Percentiles rank a stretch among this genome's conserved stretches.
Evolutionary conservation across 2,329 filamentous ascomycete genomes (phyloP).

Genomic region (Mariannaea elegans): DNA sequence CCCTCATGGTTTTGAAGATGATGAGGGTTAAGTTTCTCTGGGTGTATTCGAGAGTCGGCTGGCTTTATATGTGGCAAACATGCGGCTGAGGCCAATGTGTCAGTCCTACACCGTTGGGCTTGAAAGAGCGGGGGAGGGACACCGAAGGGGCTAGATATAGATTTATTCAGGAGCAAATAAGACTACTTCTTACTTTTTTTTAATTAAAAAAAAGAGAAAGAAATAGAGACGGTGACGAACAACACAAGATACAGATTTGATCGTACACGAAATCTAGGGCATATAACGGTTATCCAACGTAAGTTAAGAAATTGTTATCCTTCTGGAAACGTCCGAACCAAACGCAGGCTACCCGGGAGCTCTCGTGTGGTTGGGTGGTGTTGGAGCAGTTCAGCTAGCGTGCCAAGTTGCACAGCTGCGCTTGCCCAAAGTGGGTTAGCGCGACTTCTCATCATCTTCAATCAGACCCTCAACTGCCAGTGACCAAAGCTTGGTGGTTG

Average conservation of each 20-base stretch:
- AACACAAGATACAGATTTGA: too few species aligned
- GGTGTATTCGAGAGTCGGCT: not conserved
- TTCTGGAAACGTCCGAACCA: not conserved
- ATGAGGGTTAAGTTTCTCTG: not conserved
- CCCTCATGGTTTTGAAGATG: constrained; percentile 63
- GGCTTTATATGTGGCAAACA: not conserved
- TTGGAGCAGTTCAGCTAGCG: not conserved
- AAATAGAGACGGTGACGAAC: too few species aligned
- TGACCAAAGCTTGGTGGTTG: not conserved
- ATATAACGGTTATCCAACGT: too few species aligned
- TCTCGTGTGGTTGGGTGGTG: not conserved
- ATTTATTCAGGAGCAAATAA: too few species aligned
- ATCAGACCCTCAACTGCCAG: not conserved
- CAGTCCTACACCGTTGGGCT: not conserved
- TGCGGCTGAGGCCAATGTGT: not conserved
- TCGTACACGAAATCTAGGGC: too few species aligned
- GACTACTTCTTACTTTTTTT: too few species aligned
- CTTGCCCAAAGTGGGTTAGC: constrained; percentile 17
- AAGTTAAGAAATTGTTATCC: too few species aligned
- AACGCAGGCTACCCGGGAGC: constrained; percentile 6
- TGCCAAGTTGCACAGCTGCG: not conserved
- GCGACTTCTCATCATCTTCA: not conserved
- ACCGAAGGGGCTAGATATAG: too few species aligned
- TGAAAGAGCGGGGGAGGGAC: constrained; percentile 11
- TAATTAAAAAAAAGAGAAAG: too few species aligned